Conservation (phyloP, 768 basidiomycete genomes). For the Postia placenta region DNA sequence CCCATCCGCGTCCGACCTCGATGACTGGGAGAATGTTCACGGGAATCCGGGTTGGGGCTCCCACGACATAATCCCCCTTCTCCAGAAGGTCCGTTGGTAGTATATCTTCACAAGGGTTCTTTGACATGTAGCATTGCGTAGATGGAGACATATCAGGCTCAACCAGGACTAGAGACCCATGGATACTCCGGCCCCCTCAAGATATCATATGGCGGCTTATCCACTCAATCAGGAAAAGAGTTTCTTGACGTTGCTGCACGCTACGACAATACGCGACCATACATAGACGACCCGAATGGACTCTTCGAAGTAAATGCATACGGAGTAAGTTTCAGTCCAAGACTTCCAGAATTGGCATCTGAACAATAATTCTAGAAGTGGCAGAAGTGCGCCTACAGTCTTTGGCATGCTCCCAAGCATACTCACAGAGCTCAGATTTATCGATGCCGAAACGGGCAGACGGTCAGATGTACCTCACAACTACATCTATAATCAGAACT, state of each 20-base stretch:
- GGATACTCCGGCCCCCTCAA: slow-evolving; percentile 42
- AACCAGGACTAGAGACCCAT: slow-evolving; percentile 29
- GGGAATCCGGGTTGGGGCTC: slow-evolving; percentile 61
- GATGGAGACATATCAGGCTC: slow-evolving; percentile 34
- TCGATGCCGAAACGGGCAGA: slow-evolving; percentile 43
- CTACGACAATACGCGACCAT: slow-evolving; percentile 15
- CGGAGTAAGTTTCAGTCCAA: slow-evolving; percentile 13
- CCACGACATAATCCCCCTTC: slow-evolving; percentile 48
- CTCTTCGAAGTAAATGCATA: slow-evolving; percentile 20
- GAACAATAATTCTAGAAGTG: slow-evolving; percentile 34
- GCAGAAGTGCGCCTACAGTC: slow-evolving; percentile 36
- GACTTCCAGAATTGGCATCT: background rate
- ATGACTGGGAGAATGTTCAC: slow-evolving; percentile 50
- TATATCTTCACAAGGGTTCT: too few species aligned
- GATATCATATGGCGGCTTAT: slow-evolving; percentile 21
- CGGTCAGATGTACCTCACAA: slow-evolving; percentile 51
- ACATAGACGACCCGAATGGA: slow-evolving; percentile 19
- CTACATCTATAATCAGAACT: slow-evolving; percentile 29
- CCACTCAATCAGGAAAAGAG: slow-evolving; percentile 18
- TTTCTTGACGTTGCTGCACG: slow-evolving; percentile 20
- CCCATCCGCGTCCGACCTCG: slow-evolving; percentile 57
- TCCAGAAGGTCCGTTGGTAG: slow-evolving; percentile 41
- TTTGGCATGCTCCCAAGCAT: background rate
- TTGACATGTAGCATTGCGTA: slow-evolving; percentile 13
- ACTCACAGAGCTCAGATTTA: slow-evolving; percentile 52